Evolutionary conservation across 805 yeast genomes (phyloP), one percentile per base, ranked within the genome.

Genomic region (Ascoidea tarda): DNA sequence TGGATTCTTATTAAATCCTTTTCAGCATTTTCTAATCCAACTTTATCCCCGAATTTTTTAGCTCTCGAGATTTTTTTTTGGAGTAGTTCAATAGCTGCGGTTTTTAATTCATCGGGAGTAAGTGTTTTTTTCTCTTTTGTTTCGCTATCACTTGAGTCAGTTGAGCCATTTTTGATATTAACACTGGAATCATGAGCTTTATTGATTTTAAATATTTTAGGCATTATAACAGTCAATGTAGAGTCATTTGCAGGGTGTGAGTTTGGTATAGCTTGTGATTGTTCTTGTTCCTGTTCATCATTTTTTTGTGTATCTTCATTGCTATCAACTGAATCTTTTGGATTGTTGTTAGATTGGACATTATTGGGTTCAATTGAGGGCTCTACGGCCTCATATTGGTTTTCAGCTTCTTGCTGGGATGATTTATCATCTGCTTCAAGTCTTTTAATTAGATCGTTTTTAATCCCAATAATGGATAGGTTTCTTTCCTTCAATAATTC

Each of bases 401-500:
- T 65, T 59, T 82, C 90, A 38, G 74, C 66, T 55, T 80, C 87
- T 54, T 72, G 28, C 28, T 21, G 28, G 28, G 28, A 21, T 21
- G 28, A 21, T 21, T 21, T 21, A 38, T 38, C 44, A 38, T 38
- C 8, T 10, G 44, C 44, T 10, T 10, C 77, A 56, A 85, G 69
- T 59, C 93, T 75, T 14, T 76, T 76, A 53, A 85, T 70, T 59
- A 85, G 69, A 51, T 88, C 96, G 47, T 84, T 81, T 66, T 91
- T 91, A 59, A 87, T 81, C 28, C 98, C 98, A 46, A 77, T 77
- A 5, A 73, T 71, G 2, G 93, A 65, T 50, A 91, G 75, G 1
- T 83, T 84, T 56, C 81, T 80, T 28, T 74, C 67, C 60, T 83
- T 82, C 60, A 91, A 75, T 53, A 78, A 62, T 56, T 85, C 96